phyloP scores from a whole-genome alignment of 2,329 filamentous ascomycete species.

The Colletotrichum sp. region DNA sequence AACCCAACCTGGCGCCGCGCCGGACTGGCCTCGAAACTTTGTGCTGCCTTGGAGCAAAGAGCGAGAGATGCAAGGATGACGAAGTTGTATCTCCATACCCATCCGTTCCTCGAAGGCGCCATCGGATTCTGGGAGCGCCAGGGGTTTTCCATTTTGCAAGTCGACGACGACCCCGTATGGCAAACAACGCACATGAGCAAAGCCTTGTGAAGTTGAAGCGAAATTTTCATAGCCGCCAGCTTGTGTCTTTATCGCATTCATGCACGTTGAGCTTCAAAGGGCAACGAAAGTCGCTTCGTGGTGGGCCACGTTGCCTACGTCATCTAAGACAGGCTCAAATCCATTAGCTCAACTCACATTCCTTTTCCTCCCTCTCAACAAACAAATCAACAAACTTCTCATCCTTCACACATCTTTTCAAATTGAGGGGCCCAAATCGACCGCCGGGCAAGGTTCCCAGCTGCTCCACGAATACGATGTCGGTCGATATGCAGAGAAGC shows the following conservation, averaged over 20 bases:
- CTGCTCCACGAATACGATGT: background rate
- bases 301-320: background rate
- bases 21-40: conserved; percentile 29
- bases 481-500: background rate
- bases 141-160: conserved; percentile 22
- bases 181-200: conserved; percentile 31
- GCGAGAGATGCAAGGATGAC: conserved; percentile 21
- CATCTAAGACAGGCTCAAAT: background rate
- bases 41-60: conserved; percentile 17
- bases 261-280: background rate
- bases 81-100: conserved; percentile 31
- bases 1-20: conserved; percentile 28
- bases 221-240: background rate
- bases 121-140: conserved; percentile 29
- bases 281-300: background rate
- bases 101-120: conserved; percentile 30
- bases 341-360: background rate
- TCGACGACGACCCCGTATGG: conserved; percentile 30
- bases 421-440: background rate
- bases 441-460: background rate
- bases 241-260: background rate
- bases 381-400: background rate
- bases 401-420: background rate
- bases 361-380: background rate
- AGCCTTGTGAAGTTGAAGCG: background rate